A percentile compares a stretch with the other conserved stretches of the same genome.
Conservation (phyloP, 139 green algal genomes). For the Diplosphaera chodatii region DNA sequence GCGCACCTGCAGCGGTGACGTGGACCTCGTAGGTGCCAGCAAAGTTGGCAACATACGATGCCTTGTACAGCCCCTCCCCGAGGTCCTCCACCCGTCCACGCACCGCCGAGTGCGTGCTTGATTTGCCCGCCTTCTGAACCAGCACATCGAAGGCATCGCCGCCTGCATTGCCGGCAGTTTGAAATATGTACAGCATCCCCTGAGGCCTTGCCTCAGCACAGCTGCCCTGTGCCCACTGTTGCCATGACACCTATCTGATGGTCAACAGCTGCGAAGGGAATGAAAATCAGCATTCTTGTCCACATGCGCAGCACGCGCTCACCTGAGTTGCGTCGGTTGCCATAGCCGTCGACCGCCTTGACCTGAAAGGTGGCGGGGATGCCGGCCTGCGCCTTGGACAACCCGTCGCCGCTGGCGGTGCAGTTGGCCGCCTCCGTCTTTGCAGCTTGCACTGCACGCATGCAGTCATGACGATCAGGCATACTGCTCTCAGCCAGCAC, state of each 20-base stretch:
- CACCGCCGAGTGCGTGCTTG: neutral
- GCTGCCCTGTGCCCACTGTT: too few species aligned
- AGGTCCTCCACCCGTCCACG: constrained; percentile 12
- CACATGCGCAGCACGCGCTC: too few species aligned
- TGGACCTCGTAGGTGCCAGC: constrained; percentile 10
- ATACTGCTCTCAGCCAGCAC: too few species aligned
- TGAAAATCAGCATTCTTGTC: too few species aligned
- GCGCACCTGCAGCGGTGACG: neutral
- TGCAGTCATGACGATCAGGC: neutral
- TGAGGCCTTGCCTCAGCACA: too few species aligned
- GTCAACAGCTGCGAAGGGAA: too few species aligned
- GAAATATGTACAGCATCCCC: too few species aligned
- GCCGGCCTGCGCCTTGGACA: constrained; percentile 9
- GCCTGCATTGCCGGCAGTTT: too few species aligned
- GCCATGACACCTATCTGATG: too few species aligned
- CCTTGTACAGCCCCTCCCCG: constrained; percentile 11
- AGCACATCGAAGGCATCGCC: constrained; percentile 10
- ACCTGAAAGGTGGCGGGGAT: constrained; percentile 14
- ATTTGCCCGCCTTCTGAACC: neutral
- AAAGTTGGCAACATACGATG: neutral
- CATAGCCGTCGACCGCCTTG: constrained; percentile 9
- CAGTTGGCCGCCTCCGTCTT: constrained; percentile 6
- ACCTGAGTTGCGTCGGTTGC: constrained; percentile 11
- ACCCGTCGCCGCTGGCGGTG: constrained; percentile 8
- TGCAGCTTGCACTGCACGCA: constrained; percentile 4